Percentiles rank a stretch among this genome's conserved stretches.
Evolutionary conservation across 352 stramenopile genomes (phyloP).

Genomic region (Globisporangium cystogenes): DNA sequence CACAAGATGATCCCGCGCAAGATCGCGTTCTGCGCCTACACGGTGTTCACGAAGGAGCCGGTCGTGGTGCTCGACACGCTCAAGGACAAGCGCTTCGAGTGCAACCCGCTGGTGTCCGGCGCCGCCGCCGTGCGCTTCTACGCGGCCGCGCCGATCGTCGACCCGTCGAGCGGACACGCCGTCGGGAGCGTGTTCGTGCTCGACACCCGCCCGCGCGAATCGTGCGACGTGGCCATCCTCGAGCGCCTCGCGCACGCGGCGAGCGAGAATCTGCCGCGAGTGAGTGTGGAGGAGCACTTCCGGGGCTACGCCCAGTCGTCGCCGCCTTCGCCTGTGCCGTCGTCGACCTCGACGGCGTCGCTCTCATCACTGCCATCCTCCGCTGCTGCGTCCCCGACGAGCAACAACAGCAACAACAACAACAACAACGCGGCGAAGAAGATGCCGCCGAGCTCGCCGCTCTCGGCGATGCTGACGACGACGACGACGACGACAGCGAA

Average conservation of each 20-base stretch:
- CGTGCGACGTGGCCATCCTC: constrained; percentile 62
- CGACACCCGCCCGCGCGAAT: constrained; percentile 65
- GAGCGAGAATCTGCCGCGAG: constrained; percentile 43
- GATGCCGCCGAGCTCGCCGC: constrained; percentile 1
- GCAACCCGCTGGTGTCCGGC: constrained; percentile 88
- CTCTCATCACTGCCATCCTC: constrained; percentile 17
- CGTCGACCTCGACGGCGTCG: not conserved
- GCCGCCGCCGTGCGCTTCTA: constrained; percentile 93
- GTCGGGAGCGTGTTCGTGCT: constrained; percentile 81
- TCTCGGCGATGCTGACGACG: constrained; percentile 12
- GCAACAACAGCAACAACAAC: constrained; percentile 6
- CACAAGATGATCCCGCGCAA: constrained; percentile 78
- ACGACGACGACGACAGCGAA: not conserved
- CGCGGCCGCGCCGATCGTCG: constrained; percentile 72
- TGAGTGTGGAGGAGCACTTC: not conserved
- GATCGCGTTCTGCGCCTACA: constrained; percentile 78
- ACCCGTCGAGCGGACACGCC: constrained; percentile 45
- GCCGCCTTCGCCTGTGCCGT: constrained; percentile 1
- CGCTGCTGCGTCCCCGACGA: constrained; percentile 8
- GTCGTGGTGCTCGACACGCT: constrained; percentile 86
- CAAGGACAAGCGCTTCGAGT: constrained; percentile 84
- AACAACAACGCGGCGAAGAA: not conserved
- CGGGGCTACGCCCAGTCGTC: constrained; percentile 9
- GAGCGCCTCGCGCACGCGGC: constrained; percentile 55
- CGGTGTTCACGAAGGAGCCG: constrained; percentile 43